These are phyloP conservation scores for Millerozyma acaciae DNA, from an alignment of 805 yeast genomes.

Conservation along the genomic window DNA sequence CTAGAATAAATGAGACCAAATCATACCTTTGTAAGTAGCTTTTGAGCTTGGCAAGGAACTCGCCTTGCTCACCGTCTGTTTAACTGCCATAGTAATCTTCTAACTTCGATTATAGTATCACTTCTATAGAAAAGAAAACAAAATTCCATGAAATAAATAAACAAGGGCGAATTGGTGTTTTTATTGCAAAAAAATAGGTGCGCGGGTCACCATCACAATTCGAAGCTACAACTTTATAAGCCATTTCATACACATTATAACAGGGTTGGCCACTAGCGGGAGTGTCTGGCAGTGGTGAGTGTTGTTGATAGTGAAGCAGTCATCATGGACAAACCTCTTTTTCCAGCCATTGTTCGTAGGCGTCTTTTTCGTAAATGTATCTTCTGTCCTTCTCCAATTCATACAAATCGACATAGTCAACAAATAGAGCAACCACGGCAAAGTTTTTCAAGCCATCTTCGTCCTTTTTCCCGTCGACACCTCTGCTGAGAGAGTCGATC, in stretches of 20 bases:
- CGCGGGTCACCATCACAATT: too few relatives aligned
- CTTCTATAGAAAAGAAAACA: conserved; percentile 5
- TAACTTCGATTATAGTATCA: background rate
- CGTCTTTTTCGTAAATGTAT: conserved; percentile 49
- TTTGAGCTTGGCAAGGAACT: conserved; percentile 23
- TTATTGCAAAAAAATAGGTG: conserved; percentile 9
- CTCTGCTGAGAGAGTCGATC: conserved; percentile 70
- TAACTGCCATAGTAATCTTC: conserved; percentile 31
- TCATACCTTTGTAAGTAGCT: conserved; percentile 47
- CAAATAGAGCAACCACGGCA: conserved; percentile 63
- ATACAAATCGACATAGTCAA: conserved; percentile 66
- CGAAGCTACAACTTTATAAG: too few relatives aligned
- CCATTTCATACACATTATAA: too few relatives aligned
- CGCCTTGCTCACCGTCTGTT: conserved; percentile 21
- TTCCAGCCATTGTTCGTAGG: conserved; percentile 67
- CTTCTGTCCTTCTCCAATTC: conserved; percentile 58
- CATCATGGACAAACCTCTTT: conserved; percentile 75
- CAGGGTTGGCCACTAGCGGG: too few relatives aligned
- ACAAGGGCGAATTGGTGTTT: conserved; percentile 9
- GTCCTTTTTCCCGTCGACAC: conserved; percentile 76
- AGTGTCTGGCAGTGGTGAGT: too few relatives aligned
- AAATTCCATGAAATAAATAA: conserved; percentile 7
- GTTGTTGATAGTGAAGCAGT: too few relatives aligned
- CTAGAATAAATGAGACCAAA: too few relatives aligned
- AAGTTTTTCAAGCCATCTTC: conserved; percentile 63